Conservation (phyloP, 140 eudicot species). For the Cichorium intybus region DNA sequence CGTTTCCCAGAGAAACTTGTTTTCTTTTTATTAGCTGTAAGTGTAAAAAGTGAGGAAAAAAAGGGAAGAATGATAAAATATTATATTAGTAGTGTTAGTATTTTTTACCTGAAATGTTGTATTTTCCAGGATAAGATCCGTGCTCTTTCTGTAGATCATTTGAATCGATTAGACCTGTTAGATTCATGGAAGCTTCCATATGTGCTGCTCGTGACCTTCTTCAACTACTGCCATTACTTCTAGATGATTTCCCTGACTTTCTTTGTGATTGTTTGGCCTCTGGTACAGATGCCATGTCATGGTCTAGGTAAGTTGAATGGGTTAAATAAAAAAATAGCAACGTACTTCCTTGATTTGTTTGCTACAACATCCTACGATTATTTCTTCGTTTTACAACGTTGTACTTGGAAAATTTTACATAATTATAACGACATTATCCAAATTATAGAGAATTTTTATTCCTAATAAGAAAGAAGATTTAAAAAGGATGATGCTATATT, state of each 20-base stretch:
- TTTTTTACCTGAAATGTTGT: slow-evolving; percentile 50
- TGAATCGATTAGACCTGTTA: slow-evolving; percentile 38
- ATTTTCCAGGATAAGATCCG: slow-evolving; percentile 40
- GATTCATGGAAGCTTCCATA: slow-evolving; percentile 45
- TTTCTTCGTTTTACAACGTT: no score
- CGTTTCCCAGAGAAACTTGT: slow-evolving; percentile 57
- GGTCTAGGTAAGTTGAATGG: no score
- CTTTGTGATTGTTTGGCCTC: slow-evolving; percentile 52
- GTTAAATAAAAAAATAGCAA: no score
- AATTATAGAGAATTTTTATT: no score
- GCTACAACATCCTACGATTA: no score
- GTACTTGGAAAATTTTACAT: no score
- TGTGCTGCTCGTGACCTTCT: slow-evolving; percentile 58
- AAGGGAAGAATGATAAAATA: not conserved
- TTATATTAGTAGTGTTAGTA: not conserved
- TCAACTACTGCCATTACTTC: slow-evolving; percentile 44
- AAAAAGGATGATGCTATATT: no score
- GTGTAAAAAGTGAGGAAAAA: not conserved
- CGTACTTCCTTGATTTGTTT: no score
- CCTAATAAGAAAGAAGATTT: no score
- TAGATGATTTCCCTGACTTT: slow-evolving; percentile 48
- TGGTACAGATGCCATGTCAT: slow-evolving; percentile 29
- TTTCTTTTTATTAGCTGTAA: slow-evolving; percentile 58
- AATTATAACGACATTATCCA: no score
- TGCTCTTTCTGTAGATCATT: slow-evolving; percentile 44